phyloP scores from a whole-genome alignment of 768 basidiomycete genomes.

The Favolaschia claudopus region DNA sequence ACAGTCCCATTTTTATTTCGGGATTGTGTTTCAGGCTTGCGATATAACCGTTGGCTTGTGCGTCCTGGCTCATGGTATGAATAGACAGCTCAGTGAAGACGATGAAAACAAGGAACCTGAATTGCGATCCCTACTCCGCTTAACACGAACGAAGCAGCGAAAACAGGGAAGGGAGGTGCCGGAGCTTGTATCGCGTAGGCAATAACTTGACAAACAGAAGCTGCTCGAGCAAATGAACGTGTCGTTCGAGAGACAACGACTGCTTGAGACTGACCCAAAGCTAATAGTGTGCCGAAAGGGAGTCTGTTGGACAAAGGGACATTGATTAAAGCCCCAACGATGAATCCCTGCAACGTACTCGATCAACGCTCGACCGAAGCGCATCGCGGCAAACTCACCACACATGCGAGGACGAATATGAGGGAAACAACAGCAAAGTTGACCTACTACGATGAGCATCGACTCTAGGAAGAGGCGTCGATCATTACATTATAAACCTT shows the following conservation, averaged over 20 bases:
- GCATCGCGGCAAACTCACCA: conserved; percentile 36
- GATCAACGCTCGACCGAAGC: conserved; percentile 28
- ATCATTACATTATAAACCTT: neutral
- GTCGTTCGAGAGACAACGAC: too few species aligned
- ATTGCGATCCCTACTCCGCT: conserved; percentile 50
- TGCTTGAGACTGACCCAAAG: conserved; percentile 34
- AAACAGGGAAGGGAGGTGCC: conserved; percentile 68
- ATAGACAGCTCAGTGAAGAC: too few species aligned
- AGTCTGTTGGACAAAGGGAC: conserved; percentile 49
- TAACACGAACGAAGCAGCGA: conserved; percentile 53
- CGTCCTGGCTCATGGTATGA: too few species aligned
- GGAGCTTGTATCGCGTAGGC: conserved; percentile 61
- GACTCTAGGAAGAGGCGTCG: neutral
- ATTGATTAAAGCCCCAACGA: conserved; percentile 52
- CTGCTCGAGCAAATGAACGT: conserved; percentile 33
- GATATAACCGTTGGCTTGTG: conserved; percentile 75
- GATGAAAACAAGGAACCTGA: too few species aligned
- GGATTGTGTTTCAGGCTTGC: conserved; percentile 62
- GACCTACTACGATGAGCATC: too few species aligned
- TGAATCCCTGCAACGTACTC: conserved; percentile 53
- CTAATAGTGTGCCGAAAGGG: conserved; percentile 53
- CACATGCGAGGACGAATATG: conserved; percentile 55
- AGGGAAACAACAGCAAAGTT: conserved; percentile 64
- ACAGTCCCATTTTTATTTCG: conserved; percentile 69
- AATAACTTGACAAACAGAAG: conserved; percentile 57